Percentiles rank a stretch among this genome's conserved stretches.
These are phyloP conservation scores for Trametes coccinea DNA, from an alignment of 768 basidiomycete species.

Conservation along the genomic window DNA sequence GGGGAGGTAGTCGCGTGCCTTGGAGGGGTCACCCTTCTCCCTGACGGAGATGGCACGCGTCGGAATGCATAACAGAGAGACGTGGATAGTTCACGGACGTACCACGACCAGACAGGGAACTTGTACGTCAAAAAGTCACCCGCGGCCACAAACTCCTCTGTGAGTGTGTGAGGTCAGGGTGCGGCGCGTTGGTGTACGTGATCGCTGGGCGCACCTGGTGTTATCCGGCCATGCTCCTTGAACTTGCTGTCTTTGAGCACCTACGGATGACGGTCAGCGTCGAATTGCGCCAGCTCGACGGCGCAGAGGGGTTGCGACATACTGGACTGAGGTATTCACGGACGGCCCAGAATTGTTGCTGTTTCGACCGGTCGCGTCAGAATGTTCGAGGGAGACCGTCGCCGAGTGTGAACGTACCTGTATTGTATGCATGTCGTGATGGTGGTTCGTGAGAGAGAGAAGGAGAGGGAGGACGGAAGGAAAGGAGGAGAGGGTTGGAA, in stretches of 20 bases:
- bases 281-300: slow-evolving; percentile 31
- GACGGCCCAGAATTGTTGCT: slow-evolving; percentile 94
- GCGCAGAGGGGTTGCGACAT: slow-evolving; percentile 35
- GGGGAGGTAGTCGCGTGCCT: slow-evolving; percentile 91
- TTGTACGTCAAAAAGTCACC: slow-evolving; percentile 98
- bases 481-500: neutral
- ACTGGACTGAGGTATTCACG: slow-evolving; percentile 93
- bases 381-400: neutral
- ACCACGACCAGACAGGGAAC: slow-evolving; percentile 99
- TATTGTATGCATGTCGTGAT: slow-evolving; percentile 47
- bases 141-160: slow-evolving; percentile 97
- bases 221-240: slow-evolving; percentile 97
- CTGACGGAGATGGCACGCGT: slow-evolving; percentile 40
- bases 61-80: slow-evolving; percentile 2
- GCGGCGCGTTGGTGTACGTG: neutral
- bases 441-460: slow-evolving; percentile 3
- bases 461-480: slow-evolving; percentile 5
- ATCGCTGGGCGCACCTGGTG: slow-evolving; percentile 63
- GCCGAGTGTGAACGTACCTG: slow-evolving; percentile 35
- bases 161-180: slow-evolving; percentile 17
- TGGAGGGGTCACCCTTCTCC: slow-evolving; percentile 90
- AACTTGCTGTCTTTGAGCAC: slow-evolving; percentile 98
- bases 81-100: slow-evolving; percentile 30
- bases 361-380: slow-evolving; percentile 1
- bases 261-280: slow-evolving; percentile 43